Evolutionary conservation across 345 rosid genomes (phyloP), one percentile per base, ranked within the genome.

Genomic region (Brassica cretica): DNA sequence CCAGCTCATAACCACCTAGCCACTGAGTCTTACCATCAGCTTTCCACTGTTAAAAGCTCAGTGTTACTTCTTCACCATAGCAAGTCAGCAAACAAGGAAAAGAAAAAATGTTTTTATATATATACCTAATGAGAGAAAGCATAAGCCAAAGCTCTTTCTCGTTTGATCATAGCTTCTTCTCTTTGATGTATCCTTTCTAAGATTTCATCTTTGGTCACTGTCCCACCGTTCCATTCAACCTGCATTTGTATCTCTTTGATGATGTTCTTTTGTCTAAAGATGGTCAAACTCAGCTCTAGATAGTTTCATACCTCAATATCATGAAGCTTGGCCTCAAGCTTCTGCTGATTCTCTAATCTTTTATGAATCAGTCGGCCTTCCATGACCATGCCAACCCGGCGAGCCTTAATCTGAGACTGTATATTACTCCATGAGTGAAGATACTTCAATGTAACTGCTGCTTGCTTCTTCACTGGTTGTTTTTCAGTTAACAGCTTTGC

Each of bases 211-310:
- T 87, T 87, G 73, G 97, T 78, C 76, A 84, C 93, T 21, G 86
- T 71, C 53, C 98, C 97, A 80, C 95, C 90, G 15, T 82, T 83
- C 98, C 97, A 94, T 66, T 94, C 98, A n/a, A 92, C 89, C 98
- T 94, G 88, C 39, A 75, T 84, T 78, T 49, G 65, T 21, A 62
- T 90, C 98, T 78, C 92, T 89, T 72, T 73, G 89, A 76, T 7
- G 39, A 35, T 35, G 39, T 7, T 35, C 39, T 35, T 35, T 35
- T 35, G 39, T 21, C 24, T 21, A 21, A 21, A 21, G 24, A 21
- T 21, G 24, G 24, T 21, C 24, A 21, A 21, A 21, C 24, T 21
- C 24, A 21, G 24, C 24, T 21, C 24, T 21, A 21, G 24, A 21
- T 21, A 21, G 24, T 21, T 21, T 15, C 10, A 53, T 14, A 49